Evolutionary conservation across 768 basidiomycete genomes (phyloP).

Genomic region (Podaxis mareebaensis): DNA sequence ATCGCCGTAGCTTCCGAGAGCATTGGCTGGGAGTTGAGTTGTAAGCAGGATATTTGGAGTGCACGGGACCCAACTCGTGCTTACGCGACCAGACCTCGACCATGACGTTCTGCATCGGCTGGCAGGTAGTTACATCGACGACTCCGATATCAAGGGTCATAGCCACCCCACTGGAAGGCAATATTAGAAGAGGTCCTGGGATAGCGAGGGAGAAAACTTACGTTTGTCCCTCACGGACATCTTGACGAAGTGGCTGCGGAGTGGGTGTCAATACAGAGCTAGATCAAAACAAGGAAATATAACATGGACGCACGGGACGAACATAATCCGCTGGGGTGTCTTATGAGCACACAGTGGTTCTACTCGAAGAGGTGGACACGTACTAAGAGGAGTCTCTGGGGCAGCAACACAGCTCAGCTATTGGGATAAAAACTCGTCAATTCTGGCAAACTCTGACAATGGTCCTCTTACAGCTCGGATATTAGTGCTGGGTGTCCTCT

Average conservation of each 20-base stretch:
- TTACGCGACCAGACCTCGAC: slow-evolving; percentile 36
- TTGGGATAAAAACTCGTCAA: background rate
- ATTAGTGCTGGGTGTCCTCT: background rate
- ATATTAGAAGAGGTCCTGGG: background rate
- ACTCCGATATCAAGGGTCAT: slow-evolving; percentile 38
- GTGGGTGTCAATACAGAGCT: background rate
- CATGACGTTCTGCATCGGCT: slow-evolving; percentile 33
- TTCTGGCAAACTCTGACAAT: no score
- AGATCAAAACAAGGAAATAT: background rate
- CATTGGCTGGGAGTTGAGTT: slow-evolving; percentile 1
- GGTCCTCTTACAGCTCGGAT: background rate
- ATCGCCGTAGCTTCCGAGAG: slow-evolving; percentile 21
- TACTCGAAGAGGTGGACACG: background rate
- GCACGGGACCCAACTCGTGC: background rate
- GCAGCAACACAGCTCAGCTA: slow-evolving; percentile 15
- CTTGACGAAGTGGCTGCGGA: slow-evolving; percentile 8
- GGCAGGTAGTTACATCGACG: slow-evolving; percentile 36
- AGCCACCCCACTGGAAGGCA: slow-evolving; percentile 28
- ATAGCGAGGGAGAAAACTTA: background rate
- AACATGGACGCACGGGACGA: background rate
- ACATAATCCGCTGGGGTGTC: slow-evolving; percentile 1
- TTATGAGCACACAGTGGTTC: background rate
- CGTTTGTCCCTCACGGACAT: slow-evolving; percentile 10
- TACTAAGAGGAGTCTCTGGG: slow-evolving; percentile 12
- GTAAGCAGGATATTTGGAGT: background rate